These are phyloP conservation scores for Leccinum longicurvipes DNA, from an alignment of 768 basidiomycete species.

Conservation along the genomic window DNA sequence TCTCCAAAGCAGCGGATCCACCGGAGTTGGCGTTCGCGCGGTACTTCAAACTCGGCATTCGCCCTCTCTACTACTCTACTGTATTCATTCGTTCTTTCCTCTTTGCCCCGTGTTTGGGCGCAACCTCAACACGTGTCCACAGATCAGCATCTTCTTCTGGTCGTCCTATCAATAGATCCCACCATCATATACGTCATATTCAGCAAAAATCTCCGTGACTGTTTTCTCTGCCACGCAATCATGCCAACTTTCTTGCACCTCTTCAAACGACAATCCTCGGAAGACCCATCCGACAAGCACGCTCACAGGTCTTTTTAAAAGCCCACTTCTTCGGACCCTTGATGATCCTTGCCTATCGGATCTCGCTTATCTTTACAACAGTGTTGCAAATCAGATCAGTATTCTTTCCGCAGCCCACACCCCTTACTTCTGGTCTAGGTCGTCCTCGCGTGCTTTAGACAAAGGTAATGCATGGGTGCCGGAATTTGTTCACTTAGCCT, in stretches of 20 bases:
- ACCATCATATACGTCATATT: neutral
- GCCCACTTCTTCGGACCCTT: neutral
- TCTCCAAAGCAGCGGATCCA: neutral
- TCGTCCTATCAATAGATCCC: neutral
- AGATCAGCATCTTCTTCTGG: neutral
- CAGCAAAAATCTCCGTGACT: too few species aligned
- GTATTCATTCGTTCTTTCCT: neutral
- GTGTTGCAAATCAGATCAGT: conserved; percentile 9
- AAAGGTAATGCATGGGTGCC: neutral
- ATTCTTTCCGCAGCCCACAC: neutral
- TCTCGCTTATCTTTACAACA: neutral
- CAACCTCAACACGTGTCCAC: conserved; percentile 10
- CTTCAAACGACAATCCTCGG: neutral
- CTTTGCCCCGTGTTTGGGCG: conserved; percentile 1
- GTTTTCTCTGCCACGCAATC: neutral
- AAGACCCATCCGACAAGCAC: too few species aligned
- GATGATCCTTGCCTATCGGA: neutral
- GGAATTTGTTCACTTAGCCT: neutral
- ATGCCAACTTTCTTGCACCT: neutral
- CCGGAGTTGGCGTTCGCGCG: neutral
- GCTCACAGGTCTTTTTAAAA: neutral
- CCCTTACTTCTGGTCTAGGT: neutral
- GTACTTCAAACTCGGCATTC: neutral
- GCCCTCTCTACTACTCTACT: neutral
- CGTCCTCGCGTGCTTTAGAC: neutral